phyloP scores from a whole-genome alignment of 2,329 filamentous ascomycete genomes.

The Nigrograna mackinnonii region DNA sequence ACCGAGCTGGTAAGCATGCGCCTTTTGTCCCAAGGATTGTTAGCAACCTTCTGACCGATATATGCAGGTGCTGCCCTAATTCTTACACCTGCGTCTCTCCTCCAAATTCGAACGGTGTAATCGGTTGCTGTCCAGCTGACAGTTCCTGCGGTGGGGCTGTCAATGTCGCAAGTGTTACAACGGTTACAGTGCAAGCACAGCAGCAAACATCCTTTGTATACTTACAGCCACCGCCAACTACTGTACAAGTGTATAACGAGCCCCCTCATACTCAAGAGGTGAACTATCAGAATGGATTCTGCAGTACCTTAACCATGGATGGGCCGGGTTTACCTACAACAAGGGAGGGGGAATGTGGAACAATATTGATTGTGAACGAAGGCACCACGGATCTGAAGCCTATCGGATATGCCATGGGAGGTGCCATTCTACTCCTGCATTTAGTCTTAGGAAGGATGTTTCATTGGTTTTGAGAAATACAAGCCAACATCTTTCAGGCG shows the following conservation, averaged over 20 bases:
- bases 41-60: conserved; percentile 1
- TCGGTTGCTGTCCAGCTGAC: conserved; percentile 43
- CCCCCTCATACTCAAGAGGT: conserved; percentile 12
- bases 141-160: conserved; percentile 35
- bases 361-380: conserved; percentile 38
- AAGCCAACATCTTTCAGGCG: too few relatives aligned
- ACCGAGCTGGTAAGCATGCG: conserved; percentile 44
- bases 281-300: conserved; percentile 30
- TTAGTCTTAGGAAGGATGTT: conserved; percentile 33
- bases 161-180: conserved; percentile 35
- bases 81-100: conserved; percentile 37
- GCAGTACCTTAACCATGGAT: conserved; percentile 39
- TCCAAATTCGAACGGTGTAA: conserved; percentile 33
- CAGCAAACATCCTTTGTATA: conserved; percentile 33
- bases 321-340: conserved; percentile 38
- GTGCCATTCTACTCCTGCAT: conserved; percentile 22
- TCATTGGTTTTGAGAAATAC: conserved; percentile 13
- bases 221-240: conserved; percentile 25
- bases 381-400: conserved; percentile 18
- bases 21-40: not conserved
- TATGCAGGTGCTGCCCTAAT: conserved; percentile 39
- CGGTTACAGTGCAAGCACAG: conserved; percentile 37
- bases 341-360: conserved; percentile 38
- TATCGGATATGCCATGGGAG: conserved; percentile 19
- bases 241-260: conserved; percentile 23